A percentile compares a stretch with the other conserved stretches of the same genome.
These are phyloP conservation scores for Clavulina sp. DNA, from an alignment of 768 basidiomycete species.

Conservation along the genomic window DNA sequence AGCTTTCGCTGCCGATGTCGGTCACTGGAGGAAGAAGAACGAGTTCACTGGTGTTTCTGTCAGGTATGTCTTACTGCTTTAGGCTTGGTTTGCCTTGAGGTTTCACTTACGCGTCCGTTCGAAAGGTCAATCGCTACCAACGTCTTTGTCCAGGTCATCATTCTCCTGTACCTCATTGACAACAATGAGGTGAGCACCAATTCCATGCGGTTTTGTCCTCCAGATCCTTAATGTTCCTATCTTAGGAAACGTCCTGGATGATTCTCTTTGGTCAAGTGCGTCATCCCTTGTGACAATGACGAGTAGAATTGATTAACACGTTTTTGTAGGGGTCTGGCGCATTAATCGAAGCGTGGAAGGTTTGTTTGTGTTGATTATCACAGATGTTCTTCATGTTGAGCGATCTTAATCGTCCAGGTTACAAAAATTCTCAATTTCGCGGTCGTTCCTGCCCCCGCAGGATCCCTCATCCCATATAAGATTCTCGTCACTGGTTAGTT, in stretches of 20 bases:
- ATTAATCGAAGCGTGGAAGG: constrained; percentile 90
- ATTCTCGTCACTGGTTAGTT: constrained; percentile 60
- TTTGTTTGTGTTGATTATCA: constrained; percentile 16
- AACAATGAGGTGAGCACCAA: constrained; percentile 39
- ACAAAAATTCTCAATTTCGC: constrained; percentile 82
- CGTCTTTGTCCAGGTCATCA: constrained; percentile 65
- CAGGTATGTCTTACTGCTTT: constrained; percentile 38
- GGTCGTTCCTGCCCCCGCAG: constrained; percentile 40
- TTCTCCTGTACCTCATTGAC: constrained; percentile 86
- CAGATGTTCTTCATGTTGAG: not conserved
- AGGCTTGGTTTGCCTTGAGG: not conserved
- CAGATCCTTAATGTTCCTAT: not conserved
- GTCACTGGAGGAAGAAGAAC: constrained; percentile 88
- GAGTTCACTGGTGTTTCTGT: constrained; percentile 93
- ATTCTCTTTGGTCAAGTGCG: constrained; percentile 54
- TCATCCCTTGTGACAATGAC: not conserved
- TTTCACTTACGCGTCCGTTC: constrained; percentile 16
- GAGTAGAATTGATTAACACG: not conserved
- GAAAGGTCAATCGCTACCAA: constrained; percentile 57
- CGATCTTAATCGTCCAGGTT: constrained; percentile 28
- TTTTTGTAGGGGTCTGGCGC: constrained; percentile 45
- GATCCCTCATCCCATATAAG: constrained; percentile 58
- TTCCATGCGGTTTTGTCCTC: not conserved
- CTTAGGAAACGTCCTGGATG: constrained; percentile 83
- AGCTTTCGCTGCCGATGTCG: constrained; percentile 88